Conservation (phyloP, 2,329 filamentous ascomycete genomes). For the Hymenoscyphus fructigenus region DNA sequence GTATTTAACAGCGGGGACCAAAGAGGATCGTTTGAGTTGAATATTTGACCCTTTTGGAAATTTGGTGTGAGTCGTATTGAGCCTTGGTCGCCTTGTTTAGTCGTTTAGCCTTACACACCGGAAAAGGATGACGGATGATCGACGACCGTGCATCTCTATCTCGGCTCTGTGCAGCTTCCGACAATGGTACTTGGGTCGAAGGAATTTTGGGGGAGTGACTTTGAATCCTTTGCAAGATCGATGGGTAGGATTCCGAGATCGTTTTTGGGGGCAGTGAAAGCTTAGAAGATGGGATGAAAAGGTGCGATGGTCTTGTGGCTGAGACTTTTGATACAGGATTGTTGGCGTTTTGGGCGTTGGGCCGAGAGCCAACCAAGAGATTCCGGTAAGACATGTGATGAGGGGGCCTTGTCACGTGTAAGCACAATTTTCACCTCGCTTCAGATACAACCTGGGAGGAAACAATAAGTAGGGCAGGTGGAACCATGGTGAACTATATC, state of each 20-base stretch:
- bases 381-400: neutral
- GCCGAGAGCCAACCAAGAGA: neutral
- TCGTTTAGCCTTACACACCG: neutral
- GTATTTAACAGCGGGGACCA: neutral
- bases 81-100: neutral
- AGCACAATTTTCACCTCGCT: neutral
- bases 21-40: neutral
- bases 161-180: neutral
- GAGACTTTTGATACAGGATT: neutral
- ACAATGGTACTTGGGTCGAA: conserved; percentile 6
- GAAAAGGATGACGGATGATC: conserved; percentile 9
- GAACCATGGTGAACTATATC: too few relatives aligned
- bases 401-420: neutral
- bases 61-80: conserved; percentile 1
- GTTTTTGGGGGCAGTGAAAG: neutral
- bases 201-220: neutral
- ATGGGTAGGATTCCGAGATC: conserved; percentile 7
- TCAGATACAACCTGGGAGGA: neutral
- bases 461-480: too few relatives aligned
- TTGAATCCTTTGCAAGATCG: conserved; percentile 6
- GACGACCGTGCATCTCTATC: conserved; percentile 2
- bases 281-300: neutral
- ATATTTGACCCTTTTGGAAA: neutral
- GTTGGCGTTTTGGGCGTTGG: neutral
- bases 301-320: neutral